Base-by-base conservation (phyloP, 108 stramenopile species). In the Discostella pseudostelligera region DNA sequence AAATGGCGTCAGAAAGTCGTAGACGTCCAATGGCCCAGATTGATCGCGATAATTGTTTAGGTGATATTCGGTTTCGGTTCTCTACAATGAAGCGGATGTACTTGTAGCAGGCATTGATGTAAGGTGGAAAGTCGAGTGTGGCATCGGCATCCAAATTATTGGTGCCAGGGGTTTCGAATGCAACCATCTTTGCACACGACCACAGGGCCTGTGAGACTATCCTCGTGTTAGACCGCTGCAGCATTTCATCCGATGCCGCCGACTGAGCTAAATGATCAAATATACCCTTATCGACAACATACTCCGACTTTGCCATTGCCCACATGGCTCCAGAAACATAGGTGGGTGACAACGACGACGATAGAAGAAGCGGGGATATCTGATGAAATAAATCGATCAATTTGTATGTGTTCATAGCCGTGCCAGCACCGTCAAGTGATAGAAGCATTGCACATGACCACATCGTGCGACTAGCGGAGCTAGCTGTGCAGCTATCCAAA, bases 161-260 rank as follows among this genome's bases (percentile, higher is more conserved):
- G 24, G 40, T 42, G 37, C 45, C 28, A 29, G 68, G 59, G 25
- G 64, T 32, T 46, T 75, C 74, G 56, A 56, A 75, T 25, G 35
- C 40, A 28, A 58, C 37, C 85, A 91, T 91, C 63, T 87, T 91
- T 1, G 74, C 87, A 63, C 87, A 91, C 2, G 84, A 80, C 90
- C 87, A 91, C 1, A 88, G 56, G 17, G 82, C 78, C 40, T 86
- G 84, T 3, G 85, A 67, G 20, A 88, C 35, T 40, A 82, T 76
- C 25, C 79, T 65, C 8, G 69, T 61, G 9, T 76, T 76, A 22
- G 78, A 72, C 6, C 28, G 16, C 22, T 80, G 72, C 21, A 78
- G 36, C 45, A 63, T 69, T 50, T 39, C 26, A 46, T 78, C 71
- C 2, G 63, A 57, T 4, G 79, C 74, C 47, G 86, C 46, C 12